Evolutionary conservation across 23 red algal species (phyloP), one percentile per base, ranked within the genome.

Genomic region (Agarophyton chilense): DNA sequence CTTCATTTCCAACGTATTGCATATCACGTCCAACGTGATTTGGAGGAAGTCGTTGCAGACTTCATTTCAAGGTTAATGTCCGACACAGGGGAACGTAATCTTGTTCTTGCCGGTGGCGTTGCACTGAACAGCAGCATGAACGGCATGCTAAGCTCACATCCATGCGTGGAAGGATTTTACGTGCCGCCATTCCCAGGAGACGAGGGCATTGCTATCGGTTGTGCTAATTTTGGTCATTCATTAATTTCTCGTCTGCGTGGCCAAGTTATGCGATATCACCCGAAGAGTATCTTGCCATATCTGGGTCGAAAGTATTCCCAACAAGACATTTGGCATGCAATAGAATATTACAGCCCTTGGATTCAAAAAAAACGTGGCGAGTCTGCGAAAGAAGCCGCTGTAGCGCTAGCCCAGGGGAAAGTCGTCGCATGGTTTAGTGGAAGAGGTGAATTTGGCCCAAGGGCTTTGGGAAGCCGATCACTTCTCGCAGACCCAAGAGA

Each of bases 201-300:
- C 91, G 95, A 98, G 47, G 95, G 95, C 7, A 94, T 98, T 39
- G 92, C 91, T 22, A 78, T 98, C 61, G 95, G 95, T 18, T 98
- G 95, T 55, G 90, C 95, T 14, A 35, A 53, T 66, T 93, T 91
- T 54, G 95, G 95, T 0, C 40, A 67, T 45, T 62, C 68, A 17
- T 78, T 67, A 1, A 76, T 50, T 55, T 60, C 71, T 4, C 49
- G 54, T 22, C 24, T 36, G 2, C 19, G 11, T n/a, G 36, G 50
- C 10, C 34, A n/a, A 29, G 10, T 28, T 29, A 22, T 72, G 35
- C 88, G 8, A 29, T 26, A 41, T 10, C 38, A 8, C 41, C 18
- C 55, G 28, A 25, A 72, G 50, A 45, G n/a, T 70, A n/a, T 78
- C 29, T 61, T 52, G 50, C 92, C 90, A 21, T 91, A 76, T 58